phyloP scores from a whole-genome alignment of 306 rosid genomes.

The Begonia masoniana region DNA sequence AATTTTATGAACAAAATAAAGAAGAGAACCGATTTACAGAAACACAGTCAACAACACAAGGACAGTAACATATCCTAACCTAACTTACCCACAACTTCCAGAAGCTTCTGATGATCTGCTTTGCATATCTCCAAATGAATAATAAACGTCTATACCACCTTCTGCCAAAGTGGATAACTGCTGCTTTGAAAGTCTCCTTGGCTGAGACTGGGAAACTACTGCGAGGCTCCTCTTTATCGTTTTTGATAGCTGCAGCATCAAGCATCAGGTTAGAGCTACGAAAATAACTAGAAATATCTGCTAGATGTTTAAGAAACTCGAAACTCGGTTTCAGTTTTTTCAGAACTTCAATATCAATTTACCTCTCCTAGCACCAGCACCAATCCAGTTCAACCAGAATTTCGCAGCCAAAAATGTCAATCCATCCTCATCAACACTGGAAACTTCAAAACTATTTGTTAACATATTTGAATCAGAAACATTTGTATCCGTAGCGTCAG shows the following conservation, averaged over 20 bases:
- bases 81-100: slow-evolving; percentile 76
- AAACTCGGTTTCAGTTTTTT: slow-evolving; percentile 54
- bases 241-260: slow-evolving; percentile 43
- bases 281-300: slow-evolving; percentile 34
- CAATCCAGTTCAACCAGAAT: slow-evolving; percentile 66
- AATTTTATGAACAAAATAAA: too few relatives aligned
- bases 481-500: slow-evolving; percentile 33
- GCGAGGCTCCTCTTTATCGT: slow-evolving; percentile 47
- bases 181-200: slow-evolving; percentile 68
- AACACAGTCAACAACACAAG: too few relatives aligned
- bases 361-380: slow-evolving; percentile 54
- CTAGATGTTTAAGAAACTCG: slow-evolving; percentile 49
- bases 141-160: slow-evolving; percentile 71
- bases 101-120: slow-evolving; percentile 41
- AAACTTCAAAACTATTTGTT: slow-evolving; percentile 33
- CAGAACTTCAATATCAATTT: slow-evolving; percentile 41
- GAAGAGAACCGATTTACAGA: too few relatives aligned
- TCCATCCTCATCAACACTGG: slow-evolving; percentile 43
- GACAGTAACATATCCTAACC: too few relatives aligned
- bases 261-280: slow-evolving; percentile 29
- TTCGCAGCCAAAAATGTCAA: slow-evolving; percentile 46
- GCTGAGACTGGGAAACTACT: slow-evolving; percentile 47
- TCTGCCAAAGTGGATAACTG: slow-evolving; percentile 46
- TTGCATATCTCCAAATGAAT: slow-evolving; percentile 54
- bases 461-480: slow-evolving; percentile 21